phyloP scores from a whole-genome alignment of 2,329 filamentous ascomycete species.

The Aspergillus sergii region DNA sequence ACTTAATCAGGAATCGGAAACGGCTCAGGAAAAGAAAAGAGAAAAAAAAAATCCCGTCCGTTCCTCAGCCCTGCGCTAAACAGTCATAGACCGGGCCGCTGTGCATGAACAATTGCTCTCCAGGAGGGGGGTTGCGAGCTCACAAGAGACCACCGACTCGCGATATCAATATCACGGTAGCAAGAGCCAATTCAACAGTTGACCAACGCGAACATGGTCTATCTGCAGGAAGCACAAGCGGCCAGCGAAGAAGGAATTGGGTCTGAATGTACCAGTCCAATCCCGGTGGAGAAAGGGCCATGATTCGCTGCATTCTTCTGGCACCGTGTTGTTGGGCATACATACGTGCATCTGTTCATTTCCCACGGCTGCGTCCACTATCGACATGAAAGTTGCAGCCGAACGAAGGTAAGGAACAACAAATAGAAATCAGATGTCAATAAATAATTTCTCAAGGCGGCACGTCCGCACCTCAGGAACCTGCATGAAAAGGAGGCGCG shows the following conservation, averaged over 20 bases:
- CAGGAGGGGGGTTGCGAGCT: constrained; percentile 16
- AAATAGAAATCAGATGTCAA: background rate
- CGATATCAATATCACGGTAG: constrained; percentile 6
- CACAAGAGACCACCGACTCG: constrained; percentile 14
- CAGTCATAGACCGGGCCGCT: constrained; percentile 29
- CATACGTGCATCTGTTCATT: constrained; percentile 38
- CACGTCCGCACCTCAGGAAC: constrained; percentile 9
- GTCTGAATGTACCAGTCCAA: constrained; percentile 17
- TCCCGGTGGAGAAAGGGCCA: constrained; percentile 7
- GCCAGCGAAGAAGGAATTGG: constrained; percentile 29
- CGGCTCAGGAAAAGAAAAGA: background rate
- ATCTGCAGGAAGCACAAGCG: constrained; percentile 26
- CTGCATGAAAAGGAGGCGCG: constrained; percentile 21
- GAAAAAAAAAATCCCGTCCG: background rate
- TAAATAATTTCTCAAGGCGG: background rate
- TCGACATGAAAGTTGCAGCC: constrained; percentile 4
- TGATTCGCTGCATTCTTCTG: constrained; percentile 40
- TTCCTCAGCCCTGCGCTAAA: constrained; percentile 21
- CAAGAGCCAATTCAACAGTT: constrained; percentile 1
- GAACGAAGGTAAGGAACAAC: background rate
- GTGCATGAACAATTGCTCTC: constrained; percentile 31
- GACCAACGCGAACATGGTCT: constrained; percentile 6
- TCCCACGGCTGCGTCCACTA: constrained; percentile 6
- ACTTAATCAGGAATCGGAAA: constrained; percentile 18
- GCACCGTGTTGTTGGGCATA: constrained; percentile 47